A percentile compares a stretch with the other conserved stretches of the same genome.
Evolutionary conservation across 2,329 filamentous ascomycete genomes (phyloP).

Genomic region (Tolypocladium nubicola): DNA sequence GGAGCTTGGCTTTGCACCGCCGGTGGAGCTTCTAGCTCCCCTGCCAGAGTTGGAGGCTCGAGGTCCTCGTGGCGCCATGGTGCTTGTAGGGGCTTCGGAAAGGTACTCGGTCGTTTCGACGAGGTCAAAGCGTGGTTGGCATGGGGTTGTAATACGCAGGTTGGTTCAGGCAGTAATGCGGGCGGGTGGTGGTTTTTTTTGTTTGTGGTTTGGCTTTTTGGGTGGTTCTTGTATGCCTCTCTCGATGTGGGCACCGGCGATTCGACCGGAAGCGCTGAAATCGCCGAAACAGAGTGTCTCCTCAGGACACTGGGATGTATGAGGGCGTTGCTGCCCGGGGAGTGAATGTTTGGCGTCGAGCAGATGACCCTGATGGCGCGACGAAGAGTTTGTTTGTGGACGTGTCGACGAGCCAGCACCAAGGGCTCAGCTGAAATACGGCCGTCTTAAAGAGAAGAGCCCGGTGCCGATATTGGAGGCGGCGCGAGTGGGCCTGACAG

Average conservation of each 20-base stretch:
- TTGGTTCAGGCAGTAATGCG: not conserved
- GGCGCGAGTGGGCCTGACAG: not conserved
- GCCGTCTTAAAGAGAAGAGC: not conserved
- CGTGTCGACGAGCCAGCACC: not conserved
- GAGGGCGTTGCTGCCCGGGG: not conserved
- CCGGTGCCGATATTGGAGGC: not conserved
- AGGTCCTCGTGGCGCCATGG: slow-evolving; percentile 25
- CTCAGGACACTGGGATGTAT: not conserved
- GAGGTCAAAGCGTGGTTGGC: not conserved
- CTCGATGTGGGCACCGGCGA: not conserved
- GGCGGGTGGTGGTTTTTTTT: not conserved
- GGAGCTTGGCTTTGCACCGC: slow-evolving; percentile 19
- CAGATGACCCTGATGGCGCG: not conserved
- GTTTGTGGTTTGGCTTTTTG: not conserved
- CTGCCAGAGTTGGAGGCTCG: slow-evolving; percentile 15
- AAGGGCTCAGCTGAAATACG: not conserved
- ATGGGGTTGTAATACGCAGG: not conserved
- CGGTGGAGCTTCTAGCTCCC: slow-evolving; percentile 17
- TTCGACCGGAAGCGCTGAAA: not conserved
- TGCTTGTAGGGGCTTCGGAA: not conserved
- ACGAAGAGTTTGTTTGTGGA: not conserved
- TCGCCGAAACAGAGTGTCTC: not conserved
- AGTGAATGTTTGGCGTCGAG: not conserved
- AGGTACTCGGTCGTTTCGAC: not conserved
- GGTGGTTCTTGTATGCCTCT: not conserved